These are phyloP conservation scores for Penicillium sp. DNA, from an alignment of 2,329 filamentous ascomycete species.

Conservation along the genomic window DNA sequence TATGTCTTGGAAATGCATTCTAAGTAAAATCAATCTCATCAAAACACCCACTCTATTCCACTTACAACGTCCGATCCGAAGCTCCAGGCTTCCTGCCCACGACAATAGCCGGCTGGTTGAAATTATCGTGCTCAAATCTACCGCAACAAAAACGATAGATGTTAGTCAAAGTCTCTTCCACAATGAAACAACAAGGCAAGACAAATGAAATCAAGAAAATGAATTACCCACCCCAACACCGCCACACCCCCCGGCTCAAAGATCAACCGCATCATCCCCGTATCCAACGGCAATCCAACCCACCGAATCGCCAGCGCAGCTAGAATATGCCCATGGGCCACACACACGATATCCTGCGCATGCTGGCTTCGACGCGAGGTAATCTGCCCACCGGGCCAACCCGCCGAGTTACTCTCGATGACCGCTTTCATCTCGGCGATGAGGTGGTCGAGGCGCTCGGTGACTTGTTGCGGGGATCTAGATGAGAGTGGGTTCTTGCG, in stretches of 20 bases:
- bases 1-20: background rate
- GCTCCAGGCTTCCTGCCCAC: conserved; percentile 1
- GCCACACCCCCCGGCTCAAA: conserved; percentile 18
- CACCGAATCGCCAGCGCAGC: conserved; percentile 21
- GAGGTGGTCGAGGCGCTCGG: background rate
- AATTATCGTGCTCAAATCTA: conserved; percentile 5
- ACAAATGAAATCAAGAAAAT: too few species aligned
- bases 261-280: conserved; percentile 15
- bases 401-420: conserved; percentile 1
- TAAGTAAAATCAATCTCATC: background rate
- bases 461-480: conserved; percentile 1
- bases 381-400: conserved; percentile 11
- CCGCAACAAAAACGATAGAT: background rate
- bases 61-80: conserved; percentile 14
- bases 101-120: conserved; percentile 3
- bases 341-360: conserved; percentile 18
- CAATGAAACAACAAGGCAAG: background rate
- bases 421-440: background rate
- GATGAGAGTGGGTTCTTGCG: background rate
- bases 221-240: conserved; percentile 16
- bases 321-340: conserved; percentile 20
- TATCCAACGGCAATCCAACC: conserved; percentile 8
- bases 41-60: background rate
- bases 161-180: background rate
- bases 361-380: background rate